Conservation (phyloP, 441 rosid genomes). For the Brassica hybrid region DNA sequence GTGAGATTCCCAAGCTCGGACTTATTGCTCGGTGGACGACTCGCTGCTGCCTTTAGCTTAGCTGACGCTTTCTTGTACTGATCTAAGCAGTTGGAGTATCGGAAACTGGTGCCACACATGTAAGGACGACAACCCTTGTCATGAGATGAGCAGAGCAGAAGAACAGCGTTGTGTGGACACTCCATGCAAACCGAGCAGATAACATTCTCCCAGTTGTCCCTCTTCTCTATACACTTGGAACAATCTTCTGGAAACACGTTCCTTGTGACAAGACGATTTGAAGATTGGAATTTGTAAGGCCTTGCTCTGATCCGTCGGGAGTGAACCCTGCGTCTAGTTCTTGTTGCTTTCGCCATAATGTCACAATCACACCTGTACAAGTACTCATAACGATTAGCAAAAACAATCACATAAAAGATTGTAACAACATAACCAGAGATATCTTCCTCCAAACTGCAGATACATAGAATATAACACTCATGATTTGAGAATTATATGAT, state of each 20-base stretch:
- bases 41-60: constrained; percentile 52
- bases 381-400: constrained; percentile 24
- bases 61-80: constrained; percentile 87
- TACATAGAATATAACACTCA: no score
- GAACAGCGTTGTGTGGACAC: constrained; percentile 96
- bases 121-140: constrained; percentile 97
- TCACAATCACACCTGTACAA: constrained; percentile 25
- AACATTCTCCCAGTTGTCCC: constrained; percentile 78
- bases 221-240: constrained; percentile 59
- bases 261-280: constrained; percentile 46
- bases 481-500: no score
- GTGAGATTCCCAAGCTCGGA: constrained; percentile 68
- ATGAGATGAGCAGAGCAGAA: constrained; percentile 94
- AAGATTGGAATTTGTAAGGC: constrained; percentile 59
- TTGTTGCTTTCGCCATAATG: constrained; percentile 79
- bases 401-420: neutral
- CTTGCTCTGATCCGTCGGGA: constrained; percentile 56
- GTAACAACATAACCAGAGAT: neutral
- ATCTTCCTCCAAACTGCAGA: neutral
- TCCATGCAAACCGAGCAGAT: constrained; percentile 98
- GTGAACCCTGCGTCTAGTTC: constrained; percentile 51
- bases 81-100: constrained; percentile 94
- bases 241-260: constrained; percentile 53
- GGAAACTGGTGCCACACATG: constrained; percentile 98
- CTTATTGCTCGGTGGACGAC: constrained; percentile 51